These are phyloP conservation scores for Knoxdaviesia capensis DNA, from an alignment of 2,329 filamentous ascomycete genomes.

Conservation along the genomic window DNA sequence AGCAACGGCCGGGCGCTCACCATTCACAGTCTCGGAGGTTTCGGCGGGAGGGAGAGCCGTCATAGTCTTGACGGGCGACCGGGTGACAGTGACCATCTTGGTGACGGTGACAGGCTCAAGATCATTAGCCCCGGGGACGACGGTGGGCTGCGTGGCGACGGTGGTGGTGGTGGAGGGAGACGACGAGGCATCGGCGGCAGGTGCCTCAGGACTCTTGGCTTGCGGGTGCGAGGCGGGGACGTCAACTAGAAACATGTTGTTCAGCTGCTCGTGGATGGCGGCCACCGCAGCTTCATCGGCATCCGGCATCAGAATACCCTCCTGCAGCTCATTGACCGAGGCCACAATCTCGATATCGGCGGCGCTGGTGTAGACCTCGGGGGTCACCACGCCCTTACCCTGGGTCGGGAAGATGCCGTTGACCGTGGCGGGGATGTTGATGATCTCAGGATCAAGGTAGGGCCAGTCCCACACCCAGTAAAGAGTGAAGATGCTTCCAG, in stretches of 20 bases:
- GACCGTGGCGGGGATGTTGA: constrained; percentile 17
- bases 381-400: constrained; percentile 8
- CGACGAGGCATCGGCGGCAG: background rate
- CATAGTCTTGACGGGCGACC: too few species aligned
- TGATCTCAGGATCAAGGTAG: constrained; percentile 25
- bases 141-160: background rate
- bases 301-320: too few species aligned
- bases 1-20: too few species aligned
- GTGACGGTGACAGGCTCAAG: constrained; percentile 15
- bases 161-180: constrained; percentile 2
- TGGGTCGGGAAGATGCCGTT: constrained; percentile 17
- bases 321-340: background rate
- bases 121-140: constrained; percentile 16
- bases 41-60: too few species aligned
- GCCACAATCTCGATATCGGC: constrained; percentile 18
- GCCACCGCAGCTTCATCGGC: constrained; percentile 19
- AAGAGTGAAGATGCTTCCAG: constrained; percentile 50
- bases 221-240: constrained; percentile 10
- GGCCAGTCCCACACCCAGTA: constrained; percentile 99
- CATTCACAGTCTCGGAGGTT: too few species aligned
- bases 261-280: constrained; percentile 24
- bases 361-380: constrained; percentile 20
- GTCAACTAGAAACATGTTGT: constrained; percentile 22
- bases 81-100: constrained; percentile 16
- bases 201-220: constrained; percentile 4